Percentiles rank a stretch among this genome's conserved stretches.
phyloP scores from a whole-genome alignment of 352 stramenopile genomes.

The Phytophthora multivora region DNA sequence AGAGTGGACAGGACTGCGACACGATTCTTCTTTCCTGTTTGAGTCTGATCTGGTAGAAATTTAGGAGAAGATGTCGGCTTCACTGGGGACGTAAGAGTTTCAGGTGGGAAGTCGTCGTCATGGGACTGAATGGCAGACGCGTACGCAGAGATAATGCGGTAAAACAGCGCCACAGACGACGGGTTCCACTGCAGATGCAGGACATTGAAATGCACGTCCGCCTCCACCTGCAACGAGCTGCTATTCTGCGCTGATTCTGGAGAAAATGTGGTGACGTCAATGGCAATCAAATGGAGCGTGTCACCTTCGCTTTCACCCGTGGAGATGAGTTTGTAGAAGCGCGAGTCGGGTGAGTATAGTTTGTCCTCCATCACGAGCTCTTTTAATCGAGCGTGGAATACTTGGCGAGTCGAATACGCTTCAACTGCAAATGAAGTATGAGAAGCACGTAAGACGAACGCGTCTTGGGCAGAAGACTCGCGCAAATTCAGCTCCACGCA shows the following conservation, averaged over 20 bases:
- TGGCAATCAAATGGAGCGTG: constrained; percentile 44
- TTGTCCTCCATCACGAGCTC: constrained; percentile 75
- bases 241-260: constrained; percentile 4
- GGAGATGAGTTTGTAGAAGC: constrained; percentile 71
- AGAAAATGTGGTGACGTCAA: constrained; percentile 56
- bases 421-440: constrained; percentile 55
- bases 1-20: constrained; percentile 9
- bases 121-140: constrained; percentile 54
- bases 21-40: background rate
- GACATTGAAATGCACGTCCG: constrained; percentile 70
- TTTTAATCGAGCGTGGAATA: constrained; percentile 55
- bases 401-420: constrained; percentile 52
- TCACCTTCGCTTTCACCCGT: constrained; percentile 42
- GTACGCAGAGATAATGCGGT: constrained; percentile 71
- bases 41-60: background rate
- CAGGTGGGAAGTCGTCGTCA: constrained; percentile 20
- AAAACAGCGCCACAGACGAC: constrained; percentile 77
- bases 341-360: constrained; percentile 51
- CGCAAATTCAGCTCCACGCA: constrained; percentile 61
- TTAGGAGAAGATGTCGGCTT: constrained; percentile 1
- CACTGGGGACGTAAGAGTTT: constrained; percentile 6
- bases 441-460: constrained; percentile 52
- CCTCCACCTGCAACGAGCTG: constrained; percentile 41
- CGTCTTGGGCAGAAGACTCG: constrained; percentile 50
- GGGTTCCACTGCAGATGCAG: constrained; percentile 87